phyloP scores from a whole-genome alignment of 805 yeast genomes.

The Metschnikowia anglica region DNA sequence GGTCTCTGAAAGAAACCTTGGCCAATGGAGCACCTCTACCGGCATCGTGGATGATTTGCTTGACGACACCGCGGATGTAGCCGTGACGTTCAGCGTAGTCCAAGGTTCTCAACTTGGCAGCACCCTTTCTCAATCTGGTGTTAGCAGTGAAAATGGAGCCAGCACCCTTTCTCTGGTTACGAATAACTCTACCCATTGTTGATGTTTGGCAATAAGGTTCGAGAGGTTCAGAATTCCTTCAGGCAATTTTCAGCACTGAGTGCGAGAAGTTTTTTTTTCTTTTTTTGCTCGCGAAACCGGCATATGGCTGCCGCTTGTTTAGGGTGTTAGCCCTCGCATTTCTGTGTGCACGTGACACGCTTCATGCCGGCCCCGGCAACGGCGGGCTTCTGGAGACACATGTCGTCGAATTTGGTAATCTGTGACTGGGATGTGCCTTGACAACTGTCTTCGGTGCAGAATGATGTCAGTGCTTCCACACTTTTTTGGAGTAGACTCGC shows the following conservation, averaged over 20 bases:
- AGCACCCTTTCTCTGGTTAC: constrained; percentile 99
- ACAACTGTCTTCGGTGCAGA: too few relatives aligned
- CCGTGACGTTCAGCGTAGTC: constrained; percentile 99
- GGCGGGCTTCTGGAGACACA: too few relatives aligned
- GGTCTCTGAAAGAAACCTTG: constrained; percentile 82
- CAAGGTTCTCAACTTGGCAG: constrained; percentile 99
- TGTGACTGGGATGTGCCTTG: too few relatives aligned
- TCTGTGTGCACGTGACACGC: constrained; percentile 15
- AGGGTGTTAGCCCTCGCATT: constrained; percentile 20
- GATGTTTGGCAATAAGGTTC: constrained; percentile 19
- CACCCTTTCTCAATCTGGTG: constrained; percentile 99
- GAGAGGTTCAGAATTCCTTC: constrained; percentile 11
- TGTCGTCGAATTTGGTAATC: too few relatives aligned
- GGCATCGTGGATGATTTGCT: constrained; percentile 98
- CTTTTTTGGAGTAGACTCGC: too few relatives aligned
- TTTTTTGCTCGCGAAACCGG: constrained; percentile 18
- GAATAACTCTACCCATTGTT: constrained; percentile 90
- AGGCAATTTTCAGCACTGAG: constrained; percentile 10
- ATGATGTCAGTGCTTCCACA: too few relatives aligned
- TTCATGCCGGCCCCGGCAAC: too few relatives aligned
- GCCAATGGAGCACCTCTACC: constrained; percentile 99
- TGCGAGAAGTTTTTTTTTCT: constrained; percentile 17
- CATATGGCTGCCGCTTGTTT: constrained; percentile 7
- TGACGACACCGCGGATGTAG: constrained; percentile 98
- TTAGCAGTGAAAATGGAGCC: constrained; percentile 99